Evolutionary conservation across 179 eudicot genomes (phyloP).

Genomic region (Spinacia oleracea): DNA sequence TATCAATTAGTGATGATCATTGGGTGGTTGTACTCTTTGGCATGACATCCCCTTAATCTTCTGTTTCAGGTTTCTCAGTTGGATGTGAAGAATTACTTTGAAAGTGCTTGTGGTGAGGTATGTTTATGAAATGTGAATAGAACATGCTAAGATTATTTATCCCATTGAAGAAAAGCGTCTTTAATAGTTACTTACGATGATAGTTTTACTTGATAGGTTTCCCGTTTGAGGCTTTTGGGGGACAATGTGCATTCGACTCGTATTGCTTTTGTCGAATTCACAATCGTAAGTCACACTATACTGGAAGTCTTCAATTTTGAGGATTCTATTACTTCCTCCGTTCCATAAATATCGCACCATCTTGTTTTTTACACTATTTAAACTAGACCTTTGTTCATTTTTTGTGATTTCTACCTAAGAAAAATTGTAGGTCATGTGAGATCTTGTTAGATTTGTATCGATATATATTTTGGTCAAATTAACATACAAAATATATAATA

Average conservation of each 20-base stretch:
- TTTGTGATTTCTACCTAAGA: too few relatives aligned
- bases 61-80: constrained; percentile 67
- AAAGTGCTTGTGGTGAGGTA: constrained; percentile 82
- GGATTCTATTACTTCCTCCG: neutral
- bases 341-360: too few relatives aligned
- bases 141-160: neutral
- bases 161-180: neutral
- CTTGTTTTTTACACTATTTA: too few relatives aligned
- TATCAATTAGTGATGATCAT: neutral
- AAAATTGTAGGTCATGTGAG: too few relatives aligned
- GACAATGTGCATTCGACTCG: constrained; percentile 83
- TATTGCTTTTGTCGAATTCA: constrained; percentile 88
- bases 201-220: constrained; percentile 51
- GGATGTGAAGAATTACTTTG: constrained; percentile 78
- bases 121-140: constrained; percentile 1
- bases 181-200: constrained; percentile 1
- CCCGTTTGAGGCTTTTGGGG: constrained; percentile 92
- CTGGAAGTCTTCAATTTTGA: neutral
- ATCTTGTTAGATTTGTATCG: too few relatives aligned
- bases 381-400: too few relatives aligned
- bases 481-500: too few relatives aligned
- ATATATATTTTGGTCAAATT: too few relatives aligned
- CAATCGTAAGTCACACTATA: constrained; percentile 39
- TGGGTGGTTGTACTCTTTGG: constrained; percentile 15
- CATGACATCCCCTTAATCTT: neutral